These are phyloP conservation scores for Botrytis porri DNA, from an alignment of 2,329 filamentous ascomycete genomes.

Conservation along the genomic window DNA sequence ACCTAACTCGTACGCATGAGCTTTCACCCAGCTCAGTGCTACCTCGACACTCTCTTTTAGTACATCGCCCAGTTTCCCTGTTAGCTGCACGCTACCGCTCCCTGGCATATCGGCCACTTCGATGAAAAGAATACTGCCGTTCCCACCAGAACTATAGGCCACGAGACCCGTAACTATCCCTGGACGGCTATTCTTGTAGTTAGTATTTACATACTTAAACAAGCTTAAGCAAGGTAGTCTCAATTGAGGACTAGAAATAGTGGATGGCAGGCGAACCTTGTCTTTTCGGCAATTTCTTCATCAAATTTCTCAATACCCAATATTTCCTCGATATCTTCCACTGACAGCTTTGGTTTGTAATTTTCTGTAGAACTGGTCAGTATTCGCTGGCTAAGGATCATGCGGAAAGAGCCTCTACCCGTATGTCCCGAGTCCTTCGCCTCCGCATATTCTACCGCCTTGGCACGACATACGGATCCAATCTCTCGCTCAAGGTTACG, in stretches of 20 bases:
- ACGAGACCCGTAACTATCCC: slow-evolving; percentile 96
- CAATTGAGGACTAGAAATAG: slow-evolving; percentile 6
- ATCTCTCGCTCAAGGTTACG: slow-evolving; percentile 95
- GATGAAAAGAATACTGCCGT: slow-evolving; percentile 96
- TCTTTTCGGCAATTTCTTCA: slow-evolving; percentile 90
- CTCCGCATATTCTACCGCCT: slow-evolving; percentile 92
- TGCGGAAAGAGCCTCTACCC: slow-evolving; percentile 24
- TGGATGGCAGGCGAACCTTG: slow-evolving; percentile 39
- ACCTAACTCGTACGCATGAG: slow-evolving; percentile 87
- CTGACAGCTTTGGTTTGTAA: slow-evolving; percentile 71
- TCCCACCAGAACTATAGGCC: slow-evolving; percentile 87
- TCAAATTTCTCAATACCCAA: slow-evolving; percentile 92
- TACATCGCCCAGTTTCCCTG: slow-evolving; percentile 92
- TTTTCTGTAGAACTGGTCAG: slow-evolving; percentile 42
- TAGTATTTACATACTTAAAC: slow-evolving; percentile 16
- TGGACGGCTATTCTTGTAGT: slow-evolving; percentile 55
- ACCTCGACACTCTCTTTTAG: slow-evolving; percentile 97
- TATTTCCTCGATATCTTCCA: slow-evolving; percentile 84
- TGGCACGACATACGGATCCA: slow-evolving; percentile 88
- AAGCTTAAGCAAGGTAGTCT: slow-evolving; percentile 23
- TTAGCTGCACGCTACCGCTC: slow-evolving; percentile 86
- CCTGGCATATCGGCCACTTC: slow-evolving; percentile 98
- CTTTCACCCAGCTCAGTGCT: slow-evolving; percentile 94
- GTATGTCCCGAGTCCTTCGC: slow-evolving; percentile 69
- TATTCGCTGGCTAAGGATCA: neutral